Evolutionary conservation across 148 eudicot species (phyloP), one percentile per base, ranked within the genome.

Genomic region (Heliamphora exappendiculata): DNA sequence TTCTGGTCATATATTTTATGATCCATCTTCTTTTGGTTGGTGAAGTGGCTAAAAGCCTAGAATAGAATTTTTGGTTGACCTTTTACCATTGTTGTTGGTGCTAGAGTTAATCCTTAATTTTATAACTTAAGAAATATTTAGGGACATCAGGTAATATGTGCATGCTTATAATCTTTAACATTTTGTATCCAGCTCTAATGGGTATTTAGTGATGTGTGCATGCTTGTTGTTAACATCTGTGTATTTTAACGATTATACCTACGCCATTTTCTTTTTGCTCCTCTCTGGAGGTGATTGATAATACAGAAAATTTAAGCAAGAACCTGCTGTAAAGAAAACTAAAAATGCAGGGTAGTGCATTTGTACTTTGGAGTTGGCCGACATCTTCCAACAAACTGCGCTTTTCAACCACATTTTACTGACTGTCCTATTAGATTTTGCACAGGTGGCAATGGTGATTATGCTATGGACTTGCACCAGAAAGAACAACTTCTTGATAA

Each of bases 401-500:
- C 22, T 22, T n/a, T 65, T 62, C 39, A 26, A 54, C 42, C 8
- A 22, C 64, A 59, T 73, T 49, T 68, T 60, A 72, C 54, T 79
- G 65, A 72, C 74, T 39, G 19, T 44, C 64, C 19, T 79, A 10
- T 72, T 82, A 62, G 51, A 78, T 67, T 65, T 84, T 65, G 53
- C 16, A 12, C 81, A 94, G 98, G 97, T 81, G 96, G 97, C 39
- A 88, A 84, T 88, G 86, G 89, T 73, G 97, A 92, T 70, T 94
- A 82, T 82, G 85, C 87, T 24, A 88, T 92, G 86, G 98, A 94
- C 78, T 70, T 90, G 73, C 98, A 92, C 81, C 90, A 90, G 79
- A 94, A 92, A 80, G 98, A 94, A 67, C 98, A 90, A 66, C 88
- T 87, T 74, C 98, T 89, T 78, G 98, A 94, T 67, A 86, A 75